Base-by-base conservation (phyloP, 1,284 basidiomycete genomes). In the Mycosarcoma maydis region DNA sequence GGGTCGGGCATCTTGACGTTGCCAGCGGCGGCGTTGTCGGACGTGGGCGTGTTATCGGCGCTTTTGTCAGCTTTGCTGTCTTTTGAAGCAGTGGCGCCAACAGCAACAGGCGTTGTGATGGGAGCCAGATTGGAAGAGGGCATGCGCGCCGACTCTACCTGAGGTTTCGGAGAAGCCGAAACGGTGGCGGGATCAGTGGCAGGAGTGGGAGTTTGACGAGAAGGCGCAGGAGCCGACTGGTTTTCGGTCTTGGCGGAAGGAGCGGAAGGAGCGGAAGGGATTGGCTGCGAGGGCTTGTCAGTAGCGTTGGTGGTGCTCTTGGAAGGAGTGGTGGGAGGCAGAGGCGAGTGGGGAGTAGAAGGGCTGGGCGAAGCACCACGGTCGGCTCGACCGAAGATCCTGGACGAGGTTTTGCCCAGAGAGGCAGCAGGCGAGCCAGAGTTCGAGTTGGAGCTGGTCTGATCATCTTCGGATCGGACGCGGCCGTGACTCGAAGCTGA, bases 391-490 rank as follows among this genome's bases (percentile, higher is more conserved):
- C 61, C 57, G 41, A 69, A 62, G 34, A 52, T 52, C 36, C 50
- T 37, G 13, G 59, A 62, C 5, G 66, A 56, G 27, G 66, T 51
- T 38, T 57, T 60, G 8, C 59, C 50, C 3, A 69, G 46, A 4
- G 59, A 58, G 30, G 50, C 38, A n/a, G 59, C 51, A 19, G 66
- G 66, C n/a, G 66, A 52, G 51, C 50, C 53, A 10, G 58, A 47
- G 33, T 44, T 64, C 27, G 53, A 53, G 40, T 37, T 54, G 39
- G 50, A 47, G 40, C 19, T 58, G 19, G 53, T 13, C 53, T 60
- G 53, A 20, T 57, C 54, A 17, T 48, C 58, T 49, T 61, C 64
- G 39, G 64, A 60, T 47, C 47, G 53, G 24, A 40, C 36, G 22
- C 54, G 53, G 36, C 53, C 50, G 38, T 65, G 61, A 23, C 42